Percentiles rank a stretch among this genome's conserved stretches.
These are phyloP conservation scores for Gynochthodes officinalis DNA, from an alignment of 257 asterid species.

Conservation along the genomic window DNA sequence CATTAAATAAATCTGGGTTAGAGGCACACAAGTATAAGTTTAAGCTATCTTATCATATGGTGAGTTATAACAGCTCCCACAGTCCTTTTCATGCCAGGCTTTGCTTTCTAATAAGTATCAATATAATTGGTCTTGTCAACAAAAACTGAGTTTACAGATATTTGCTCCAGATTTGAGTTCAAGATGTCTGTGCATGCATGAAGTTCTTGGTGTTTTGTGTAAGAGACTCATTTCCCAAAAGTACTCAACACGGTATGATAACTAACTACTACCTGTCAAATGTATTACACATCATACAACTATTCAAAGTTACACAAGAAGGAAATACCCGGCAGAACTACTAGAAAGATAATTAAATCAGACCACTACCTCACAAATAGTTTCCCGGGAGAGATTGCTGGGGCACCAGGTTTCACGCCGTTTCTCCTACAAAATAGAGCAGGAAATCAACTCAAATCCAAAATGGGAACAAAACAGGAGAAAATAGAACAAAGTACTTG, in stretches of 20 bases:
- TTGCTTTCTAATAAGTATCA: neutral
- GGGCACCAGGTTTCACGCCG: slow-evolving; percentile 99
- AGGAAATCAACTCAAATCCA: slow-evolving; percentile 8
- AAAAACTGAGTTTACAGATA: neutral
- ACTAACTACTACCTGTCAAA: neutral
- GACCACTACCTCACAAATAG: slow-evolving; percentile 54
- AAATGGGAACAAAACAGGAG: slow-evolving; percentile 4
- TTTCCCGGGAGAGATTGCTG: slow-evolving; percentile 55
- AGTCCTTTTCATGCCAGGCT: neutral
- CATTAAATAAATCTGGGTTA: neutral
- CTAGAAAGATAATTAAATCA: neutral
- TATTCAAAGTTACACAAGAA: neutral
- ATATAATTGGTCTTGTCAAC: neutral
- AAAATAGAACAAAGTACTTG: slow-evolving; percentile 13
- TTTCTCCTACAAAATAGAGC: slow-evolving; percentile 51
- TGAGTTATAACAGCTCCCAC: neutral
- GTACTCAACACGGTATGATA: neutral
- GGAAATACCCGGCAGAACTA: neutral
- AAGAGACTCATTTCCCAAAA: neutral
- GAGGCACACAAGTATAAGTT: neutral
- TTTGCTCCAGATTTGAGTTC: neutral
- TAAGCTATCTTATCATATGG: neutral
- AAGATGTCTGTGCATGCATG: neutral
- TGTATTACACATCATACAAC: neutral
- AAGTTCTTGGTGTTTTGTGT: neutral